Percentiles rank a stretch among this genome's conserved stretches.
Conservation (phyloP, 2,329 filamentous ascomycete species). For the Apiospora marii region DNA sequence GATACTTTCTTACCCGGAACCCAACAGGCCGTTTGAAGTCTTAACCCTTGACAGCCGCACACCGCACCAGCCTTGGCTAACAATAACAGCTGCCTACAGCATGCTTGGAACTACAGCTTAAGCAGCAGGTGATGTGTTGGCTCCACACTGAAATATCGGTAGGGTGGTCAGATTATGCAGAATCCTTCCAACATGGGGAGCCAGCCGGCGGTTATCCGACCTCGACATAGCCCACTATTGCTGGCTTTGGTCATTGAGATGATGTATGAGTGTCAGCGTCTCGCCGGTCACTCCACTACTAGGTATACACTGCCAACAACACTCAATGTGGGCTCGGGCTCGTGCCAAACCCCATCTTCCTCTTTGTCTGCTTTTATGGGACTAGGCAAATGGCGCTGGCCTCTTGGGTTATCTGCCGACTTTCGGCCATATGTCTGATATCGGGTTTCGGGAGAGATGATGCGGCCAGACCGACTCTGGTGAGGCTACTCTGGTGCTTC, state of each 20-base stretch:
- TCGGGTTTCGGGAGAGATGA: slow-evolving; percentile 23
- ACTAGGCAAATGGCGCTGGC: background rate
- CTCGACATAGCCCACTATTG: background rate
- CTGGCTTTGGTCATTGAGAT: background rate
- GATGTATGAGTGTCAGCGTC: background rate
- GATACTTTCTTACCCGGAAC: background rate
- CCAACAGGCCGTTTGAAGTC: background rate
- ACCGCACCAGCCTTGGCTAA: background rate
- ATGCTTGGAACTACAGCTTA: background rate
- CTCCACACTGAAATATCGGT: background rate
- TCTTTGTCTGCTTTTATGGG: slow-evolving; percentile 1
- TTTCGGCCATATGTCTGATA: slow-evolving; percentile 24
- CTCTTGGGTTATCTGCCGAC: background rate
- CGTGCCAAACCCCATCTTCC: slow-evolving; percentile 1
- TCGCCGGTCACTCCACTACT: background rate
- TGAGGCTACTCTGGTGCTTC: background rate
- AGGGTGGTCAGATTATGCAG: slow-evolving; percentile 7
- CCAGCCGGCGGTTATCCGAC: background rate
- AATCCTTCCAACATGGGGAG: background rate
- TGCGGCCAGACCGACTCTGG: slow-evolving; percentile 27
- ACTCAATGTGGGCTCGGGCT: background rate
- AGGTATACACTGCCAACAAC: background rate
- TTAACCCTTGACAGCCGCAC: background rate
- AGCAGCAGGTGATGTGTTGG: background rate
- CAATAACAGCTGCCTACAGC: background rate